Conservation (phyloP, 495 filamentous ascomycete genomes). For the Penicillium macrosclerotiorum region DNA sequence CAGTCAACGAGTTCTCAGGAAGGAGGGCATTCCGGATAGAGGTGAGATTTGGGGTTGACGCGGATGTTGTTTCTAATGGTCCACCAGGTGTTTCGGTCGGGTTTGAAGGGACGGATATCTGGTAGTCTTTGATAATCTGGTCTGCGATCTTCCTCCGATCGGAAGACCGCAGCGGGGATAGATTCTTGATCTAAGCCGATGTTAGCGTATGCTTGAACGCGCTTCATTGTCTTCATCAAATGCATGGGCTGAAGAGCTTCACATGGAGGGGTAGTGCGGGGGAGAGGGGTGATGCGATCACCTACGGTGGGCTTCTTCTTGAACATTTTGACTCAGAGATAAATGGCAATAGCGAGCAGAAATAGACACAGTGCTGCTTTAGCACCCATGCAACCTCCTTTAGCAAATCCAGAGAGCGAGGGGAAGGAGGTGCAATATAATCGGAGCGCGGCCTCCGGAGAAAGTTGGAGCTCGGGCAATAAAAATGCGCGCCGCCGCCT, state of each 20-base stretch:
- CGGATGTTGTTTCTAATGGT: conserved; percentile 26
- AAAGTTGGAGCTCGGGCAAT: background rate
- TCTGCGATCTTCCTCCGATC: conserved; percentile 70
- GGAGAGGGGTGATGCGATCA: conserved; percentile 12
- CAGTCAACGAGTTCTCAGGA: conserved; percentile 62
- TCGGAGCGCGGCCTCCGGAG: background rate
- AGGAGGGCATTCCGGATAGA: conserved; percentile 60
- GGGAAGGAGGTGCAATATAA: background rate
- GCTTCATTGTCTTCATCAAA: background rate
- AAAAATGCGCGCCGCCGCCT: conserved; percentile 4
- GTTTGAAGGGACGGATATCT: conserved; percentile 45
- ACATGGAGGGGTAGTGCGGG: conserved; percentile 30
- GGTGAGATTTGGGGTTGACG: conserved; percentile 44
- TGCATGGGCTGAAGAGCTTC: conserved; percentile 1
- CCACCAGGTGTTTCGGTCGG: conserved; percentile 37
- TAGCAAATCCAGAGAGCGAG: background rate
- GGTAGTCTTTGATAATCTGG: conserved; percentile 63
- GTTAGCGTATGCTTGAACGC: background rate
- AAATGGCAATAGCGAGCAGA: background rate
- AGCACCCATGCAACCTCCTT: background rate
- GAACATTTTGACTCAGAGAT: conserved; percentile 53
- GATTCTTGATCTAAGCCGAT: conserved; percentile 59
- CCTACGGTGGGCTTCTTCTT: conserved; percentile 74
- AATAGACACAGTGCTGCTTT: background rate
- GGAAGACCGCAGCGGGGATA: conserved; percentile 67